Percentiles rank a stretch among this genome's conserved stretches.
These are phyloP conservation scores for Leishmania braziliensis DNA, from an alignment of 208 protist species.

Conservation along the genomic window DNA sequence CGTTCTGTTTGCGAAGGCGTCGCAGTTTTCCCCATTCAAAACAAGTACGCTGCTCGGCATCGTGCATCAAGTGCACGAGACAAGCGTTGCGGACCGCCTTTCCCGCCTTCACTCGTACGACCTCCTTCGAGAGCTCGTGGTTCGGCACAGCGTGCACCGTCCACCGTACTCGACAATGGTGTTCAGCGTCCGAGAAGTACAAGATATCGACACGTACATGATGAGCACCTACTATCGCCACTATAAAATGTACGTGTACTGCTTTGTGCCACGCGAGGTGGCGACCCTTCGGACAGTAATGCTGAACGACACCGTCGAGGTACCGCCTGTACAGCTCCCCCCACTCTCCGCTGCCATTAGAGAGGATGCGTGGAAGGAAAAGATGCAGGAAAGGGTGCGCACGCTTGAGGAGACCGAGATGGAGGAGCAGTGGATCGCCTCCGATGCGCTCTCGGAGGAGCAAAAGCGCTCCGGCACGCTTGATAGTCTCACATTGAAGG, in stretches of 20 bases:
- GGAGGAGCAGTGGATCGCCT: constrained; percentile 37
- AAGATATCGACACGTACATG: constrained; percentile 88
- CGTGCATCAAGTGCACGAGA: constrained; percentile 63
- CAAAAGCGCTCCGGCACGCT: constrained; percentile 43
- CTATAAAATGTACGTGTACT: constrained; percentile 93
- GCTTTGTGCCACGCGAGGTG: constrained; percentile 75
- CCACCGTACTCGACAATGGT: constrained; percentile 87
- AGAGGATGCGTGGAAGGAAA: constrained; percentile 61
- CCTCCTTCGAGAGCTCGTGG: constrained; percentile 66
- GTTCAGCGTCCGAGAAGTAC: constrained; percentile 80
- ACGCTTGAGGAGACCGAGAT: constrained; percentile 57
- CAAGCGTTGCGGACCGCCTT: constrained; percentile 62
- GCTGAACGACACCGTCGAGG: constrained; percentile 51
- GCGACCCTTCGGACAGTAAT: constrained; percentile 58
- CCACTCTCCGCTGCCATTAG: constrained; percentile 57
- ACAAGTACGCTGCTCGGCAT: constrained; percentile 83
- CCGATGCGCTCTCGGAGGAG: constrained; percentile 50
- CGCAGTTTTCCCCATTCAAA: constrained; percentile 72
- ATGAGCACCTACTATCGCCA: constrained; percentile 89
- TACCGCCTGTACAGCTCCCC: constrained; percentile 59
- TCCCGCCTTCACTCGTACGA: constrained; percentile 75
- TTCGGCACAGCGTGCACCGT: constrained; percentile 85
- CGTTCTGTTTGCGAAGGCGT: constrained; percentile 75
- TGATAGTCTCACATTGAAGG: constrained; percentile 60
- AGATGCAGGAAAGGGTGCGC: constrained; percentile 72